Percentiles rank a stretch among this genome's conserved stretches.
These are phyloP conservation scores for Cephaloascus fragrans DNA, from an alignment of 805 yeast species.

Conservation along the genomic window DNA sequence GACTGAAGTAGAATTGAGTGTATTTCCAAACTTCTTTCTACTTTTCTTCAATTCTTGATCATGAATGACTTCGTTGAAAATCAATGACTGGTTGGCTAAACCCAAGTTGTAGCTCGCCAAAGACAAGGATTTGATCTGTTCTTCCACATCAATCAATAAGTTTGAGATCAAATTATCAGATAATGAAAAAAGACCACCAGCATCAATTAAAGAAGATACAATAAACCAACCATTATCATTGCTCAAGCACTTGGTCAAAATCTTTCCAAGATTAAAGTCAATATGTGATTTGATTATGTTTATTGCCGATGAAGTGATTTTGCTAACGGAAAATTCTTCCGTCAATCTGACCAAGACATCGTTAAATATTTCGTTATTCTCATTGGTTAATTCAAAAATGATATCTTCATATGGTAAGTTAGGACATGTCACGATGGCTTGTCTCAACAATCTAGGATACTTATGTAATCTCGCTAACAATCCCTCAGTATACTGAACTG, in stretches of 20 bases:
- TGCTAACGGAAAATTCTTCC: conserved; percentile 53
- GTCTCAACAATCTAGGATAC: conserved; percentile 62
- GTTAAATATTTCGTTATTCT: conserved; percentile 53
- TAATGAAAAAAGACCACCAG: conserved; percentile 66
- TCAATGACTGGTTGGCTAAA: conserved; percentile 33
- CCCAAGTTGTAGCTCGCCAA: conserved; percentile 34
- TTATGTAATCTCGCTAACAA: conserved; percentile 43
- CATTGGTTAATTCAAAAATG: conserved; percentile 47
- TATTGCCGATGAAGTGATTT: conserved; percentile 41
- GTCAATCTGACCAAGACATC: conserved; percentile 60
- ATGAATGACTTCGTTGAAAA: conserved; percentile 14
- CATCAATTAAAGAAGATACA: conserved; percentile 58
- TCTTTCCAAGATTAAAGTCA: conserved; percentile 25
- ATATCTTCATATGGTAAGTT: conserved; percentile 58
- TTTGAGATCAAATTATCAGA: conserved; percentile 37
- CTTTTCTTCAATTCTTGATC: conserved; percentile 14
- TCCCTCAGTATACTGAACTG: conserved; percentile 44
- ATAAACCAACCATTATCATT: conserved; percentile 48
- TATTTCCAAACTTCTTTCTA: conserved; percentile 13
- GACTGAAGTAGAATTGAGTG: conserved; percentile 3
- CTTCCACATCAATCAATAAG: conserved; percentile 33
- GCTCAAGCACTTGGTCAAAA: conserved; percentile 34
- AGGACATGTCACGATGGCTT: conserved; percentile 74
- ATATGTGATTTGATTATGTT: conserved; percentile 19
- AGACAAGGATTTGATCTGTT: conserved; percentile 34